phyloP scores from a whole-genome alignment of 73 alveolate species.

The Stentor roeselii region DNA sequence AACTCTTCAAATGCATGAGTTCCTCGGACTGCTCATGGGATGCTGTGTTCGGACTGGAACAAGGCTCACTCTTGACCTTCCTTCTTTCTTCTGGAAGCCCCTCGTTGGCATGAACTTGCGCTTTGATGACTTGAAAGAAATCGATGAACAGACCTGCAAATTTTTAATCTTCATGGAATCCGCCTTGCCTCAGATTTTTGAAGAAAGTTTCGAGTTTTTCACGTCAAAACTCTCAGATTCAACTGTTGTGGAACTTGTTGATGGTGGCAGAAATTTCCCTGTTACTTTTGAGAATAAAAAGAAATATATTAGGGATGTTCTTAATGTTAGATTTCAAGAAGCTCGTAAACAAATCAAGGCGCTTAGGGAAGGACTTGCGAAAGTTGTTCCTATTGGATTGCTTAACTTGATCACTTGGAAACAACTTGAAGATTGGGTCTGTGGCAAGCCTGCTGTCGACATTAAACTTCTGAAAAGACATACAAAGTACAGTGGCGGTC shows the following conservation, averaged over 20 bases:
- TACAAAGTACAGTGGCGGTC: constrained; percentile 87
- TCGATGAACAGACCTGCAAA: constrained; percentile 88
- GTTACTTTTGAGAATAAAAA: constrained; percentile 77
- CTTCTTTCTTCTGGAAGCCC: constrained; percentile 92
- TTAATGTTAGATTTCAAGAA: constrained; percentile 84
- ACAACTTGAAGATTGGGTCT: constrained; percentile 92
- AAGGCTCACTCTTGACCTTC: constrained; percentile 90
- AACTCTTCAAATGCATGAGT: constrained; percentile 83
- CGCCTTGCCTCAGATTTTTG: constrained; percentile 57
- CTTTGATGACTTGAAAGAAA: constrained; percentile 82
- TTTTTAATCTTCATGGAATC: constrained; percentile 68
- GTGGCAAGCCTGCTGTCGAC: constrained; percentile 91
- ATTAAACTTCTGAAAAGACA: constrained; percentile 90
- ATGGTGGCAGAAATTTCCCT: constrained; percentile 65
- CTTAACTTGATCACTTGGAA: constrained; percentile 77
- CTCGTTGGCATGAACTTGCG: constrained; percentile 84
- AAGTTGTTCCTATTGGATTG: constrained; percentile 87
- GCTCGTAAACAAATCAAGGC: constrained; percentile 77
- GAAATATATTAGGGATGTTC: constrained; percentile 68
- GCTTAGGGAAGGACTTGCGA: constrained; percentile 81
- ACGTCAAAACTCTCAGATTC: constrained; percentile 73
- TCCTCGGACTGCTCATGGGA: constrained; percentile 97
- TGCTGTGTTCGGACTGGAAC: constrained; percentile 95
- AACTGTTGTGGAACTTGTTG: constrained; percentile 64
- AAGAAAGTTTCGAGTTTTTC: constrained; percentile 73